phyloP scores from a whole-genome alignment of 192 early-diverging fungal genomes.

The Coemansia sp. region DNA sequence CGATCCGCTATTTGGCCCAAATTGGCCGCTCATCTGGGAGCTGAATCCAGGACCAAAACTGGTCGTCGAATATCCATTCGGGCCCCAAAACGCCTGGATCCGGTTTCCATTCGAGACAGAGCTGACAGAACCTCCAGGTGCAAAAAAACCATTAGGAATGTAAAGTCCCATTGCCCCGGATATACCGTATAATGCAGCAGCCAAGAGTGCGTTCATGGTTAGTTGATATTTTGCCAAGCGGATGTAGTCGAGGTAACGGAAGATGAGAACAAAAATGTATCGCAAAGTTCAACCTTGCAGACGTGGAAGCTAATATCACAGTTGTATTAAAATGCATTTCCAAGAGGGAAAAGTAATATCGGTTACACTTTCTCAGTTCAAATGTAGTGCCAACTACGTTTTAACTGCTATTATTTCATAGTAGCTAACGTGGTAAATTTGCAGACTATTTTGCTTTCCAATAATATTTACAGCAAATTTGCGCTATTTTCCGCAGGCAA shows the following conservation, averaged over 20 bases:
- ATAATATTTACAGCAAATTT: not conserved
- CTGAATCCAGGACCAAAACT: constrained; percentile 45
- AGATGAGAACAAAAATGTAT: not conserved
- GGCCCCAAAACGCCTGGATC: constrained; percentile 44
- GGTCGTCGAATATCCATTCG: constrained; percentile 34
- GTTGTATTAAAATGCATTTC: not conserved
- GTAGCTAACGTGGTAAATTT: not conserved
- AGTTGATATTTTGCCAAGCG: not conserved
- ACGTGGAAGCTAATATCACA: not conserved
- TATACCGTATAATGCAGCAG: not conserved
- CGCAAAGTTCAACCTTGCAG: not conserved
- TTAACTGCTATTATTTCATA: not conserved
- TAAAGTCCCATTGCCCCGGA: constrained; percentile 2
- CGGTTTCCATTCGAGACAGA: constrained; percentile 29
- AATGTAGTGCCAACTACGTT: not conserved
- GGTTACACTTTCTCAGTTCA: not conserved
- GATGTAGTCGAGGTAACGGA: not conserved
- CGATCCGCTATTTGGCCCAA: constrained; percentile 32
- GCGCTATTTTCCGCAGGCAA: not conserved
- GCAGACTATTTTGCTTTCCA: not conserved
- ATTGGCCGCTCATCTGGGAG: constrained; percentile 42
- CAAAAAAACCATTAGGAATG: constrained; percentile 13
- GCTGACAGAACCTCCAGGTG: constrained; percentile 20
- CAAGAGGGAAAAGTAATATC: no score
- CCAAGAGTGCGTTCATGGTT: not conserved